phyloP scores from a whole-genome alignment of 345 rosid species.

The Citrus medica region DNA sequence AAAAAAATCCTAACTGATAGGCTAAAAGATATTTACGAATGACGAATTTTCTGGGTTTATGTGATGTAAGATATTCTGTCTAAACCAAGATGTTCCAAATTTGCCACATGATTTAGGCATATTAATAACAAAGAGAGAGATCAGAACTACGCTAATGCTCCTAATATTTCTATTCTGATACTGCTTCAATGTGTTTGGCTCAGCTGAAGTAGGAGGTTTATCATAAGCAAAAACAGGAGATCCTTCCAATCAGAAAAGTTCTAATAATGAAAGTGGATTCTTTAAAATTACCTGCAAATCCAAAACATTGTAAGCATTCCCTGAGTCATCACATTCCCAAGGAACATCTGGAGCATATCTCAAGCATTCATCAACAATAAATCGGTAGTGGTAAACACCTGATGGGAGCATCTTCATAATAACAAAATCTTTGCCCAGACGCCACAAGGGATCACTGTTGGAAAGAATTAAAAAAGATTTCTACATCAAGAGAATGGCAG shows the following conservation, averaged over 20 bases:
- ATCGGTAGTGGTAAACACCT: conserved; percentile 56
- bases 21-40: too few species aligned
- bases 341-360: conserved; percentile 47
- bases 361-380: conserved; percentile 45
- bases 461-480: not conserved
- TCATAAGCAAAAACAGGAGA: not conserved
- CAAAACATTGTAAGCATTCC: conserved; percentile 49
- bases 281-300: conserved; percentile 45
- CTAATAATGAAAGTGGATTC: not conserved
- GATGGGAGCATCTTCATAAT: conserved; percentile 49
- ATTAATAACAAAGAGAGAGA: not conserved
- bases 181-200: not conserved
- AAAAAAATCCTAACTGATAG: too few species aligned
- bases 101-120: not conserved
- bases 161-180: not conserved
- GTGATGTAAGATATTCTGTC: not conserved
- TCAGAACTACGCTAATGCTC: not conserved
- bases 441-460: conserved; percentile 45
- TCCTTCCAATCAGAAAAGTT: not conserved
- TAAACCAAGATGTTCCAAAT: not conserved
- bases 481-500: not conserved
- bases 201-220: not conserved
- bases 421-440: conserved; percentile 44
- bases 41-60: too few species aligned
- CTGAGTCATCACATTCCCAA: conserved; percentile 37